Evolutionary conservation across 1,284 basidiomycete genomes (phyloP), one percentile per base, ranked within the genome.

Genomic region (Baeospora myosura): DNA sequence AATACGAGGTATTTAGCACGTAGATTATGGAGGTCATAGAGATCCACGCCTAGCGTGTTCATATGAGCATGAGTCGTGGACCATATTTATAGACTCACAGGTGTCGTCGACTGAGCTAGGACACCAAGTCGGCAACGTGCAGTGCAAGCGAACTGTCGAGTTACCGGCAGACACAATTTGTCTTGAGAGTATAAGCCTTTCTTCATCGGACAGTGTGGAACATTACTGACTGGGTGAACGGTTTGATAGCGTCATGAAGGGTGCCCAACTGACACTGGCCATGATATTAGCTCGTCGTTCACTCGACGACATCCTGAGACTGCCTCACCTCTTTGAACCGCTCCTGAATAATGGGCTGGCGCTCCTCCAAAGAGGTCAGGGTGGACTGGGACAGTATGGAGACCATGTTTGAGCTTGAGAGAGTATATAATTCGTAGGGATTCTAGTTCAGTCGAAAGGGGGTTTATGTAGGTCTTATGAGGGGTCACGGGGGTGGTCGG

Each of bases 1-100:
- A 83, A 78, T 22, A 73, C 50, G n/a, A 85, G 65, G 30, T 75
- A 74, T 36, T 77, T 72, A 31, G 77, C 70, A 30, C 76, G 68
- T 50, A 85, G 58, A 53, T 84, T 71, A 50, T 81, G 64, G 52
- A 86, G 65, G 65, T 87, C 73, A 59, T 86, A 66, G 41, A 87
- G 65, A 57, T 82, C 80, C 48, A 72, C 57, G 53, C 69, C 81
- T 82, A 35, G 22, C 20, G 3, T 24, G 16, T 4, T 30, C 11
- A 5, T 18, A 30, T 20, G 17, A 6, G 5, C 6, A n/a, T 28
- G 26, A 25, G 3, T 7, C 20, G 17, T 22, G 32, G 5, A 6
- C n/a, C 10, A 5, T 5, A 22, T 23, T 25, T 40, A 60, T n/a
- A n/a, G n/a, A n/a, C 74, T 47, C 53, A 80, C 81, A 80, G 41